Evolutionary conservation across 768 basidiomycete genomes (phyloP), one percentile per base, ranked within the genome.

Genomic region (Cystobasidium ongulense): DNA sequence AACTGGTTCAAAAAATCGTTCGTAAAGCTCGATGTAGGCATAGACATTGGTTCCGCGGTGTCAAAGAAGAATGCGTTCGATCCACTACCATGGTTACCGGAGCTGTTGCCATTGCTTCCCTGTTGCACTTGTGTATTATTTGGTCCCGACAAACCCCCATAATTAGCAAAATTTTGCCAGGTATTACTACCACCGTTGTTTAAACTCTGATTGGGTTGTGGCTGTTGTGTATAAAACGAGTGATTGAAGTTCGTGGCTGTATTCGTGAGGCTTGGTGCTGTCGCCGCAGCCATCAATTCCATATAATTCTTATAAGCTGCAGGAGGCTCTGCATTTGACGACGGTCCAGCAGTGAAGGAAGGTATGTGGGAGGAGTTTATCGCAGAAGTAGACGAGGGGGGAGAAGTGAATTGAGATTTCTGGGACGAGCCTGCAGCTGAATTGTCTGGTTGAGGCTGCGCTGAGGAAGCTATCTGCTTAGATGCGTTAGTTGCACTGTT

Each of bases 21-120:
- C 10, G 63, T 64, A 36, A 64, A 64, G 36, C 36, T 39, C n/a
- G 63, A 64, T 4, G 63, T 64, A 8, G 63, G 63, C 63, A 64
- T 64, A 27, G 36, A 39, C 36, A 64, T 38, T 21, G 63, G 63
- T 25, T 64, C 63, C 13, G 63, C 63, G 2, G 63, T 64, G 27
- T 64, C 63, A 39, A 64, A 64, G 38, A 64, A 64, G 35, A 64
- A 64, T 13, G 27, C 63, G n/a, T 31, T 33, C 10, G 57, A 61
- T 4, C 17, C 11, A 5, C n/a, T 46, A 46, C 33, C 33, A 11
- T 4, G 5, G 21, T 59, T 59, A 27, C 57, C 33, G 5, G 21
- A 15, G 29, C 29, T 59, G 27, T 35, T 59, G 23, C 21, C 21
- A 21, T 59, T 59, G 27, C 21, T 31, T 17, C 5, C 8, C 4